Evolutionary conservation across 2,329 filamentous ascomycete species (phyloP).

Genomic region (Emericellopsis cladophorae): DNA sequence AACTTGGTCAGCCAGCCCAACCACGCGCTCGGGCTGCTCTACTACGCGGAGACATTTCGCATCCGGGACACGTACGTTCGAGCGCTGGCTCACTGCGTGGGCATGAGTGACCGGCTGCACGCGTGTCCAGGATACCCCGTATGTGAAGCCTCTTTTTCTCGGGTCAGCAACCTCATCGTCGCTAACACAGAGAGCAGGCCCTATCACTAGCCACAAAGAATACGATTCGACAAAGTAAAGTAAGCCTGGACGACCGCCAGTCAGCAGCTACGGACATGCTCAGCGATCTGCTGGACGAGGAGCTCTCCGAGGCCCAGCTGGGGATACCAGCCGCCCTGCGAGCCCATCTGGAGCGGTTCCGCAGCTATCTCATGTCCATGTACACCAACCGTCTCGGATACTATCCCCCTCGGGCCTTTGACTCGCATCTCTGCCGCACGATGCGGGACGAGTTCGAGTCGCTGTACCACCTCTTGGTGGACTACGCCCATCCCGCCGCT

Average conservation of each 20-base stretch:
- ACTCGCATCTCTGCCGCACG: conserved; percentile 41
- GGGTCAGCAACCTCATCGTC: no score
- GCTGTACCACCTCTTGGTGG: conserved; percentile 60
- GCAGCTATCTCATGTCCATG: conserved; percentile 52
- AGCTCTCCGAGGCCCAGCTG: conserved; percentile 53
- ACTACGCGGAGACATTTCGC: conserved; percentile 54
- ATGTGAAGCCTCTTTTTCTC: conserved; percentile 12
- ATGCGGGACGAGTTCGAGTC: conserved; percentile 61
- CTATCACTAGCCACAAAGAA: conserved; percentile 42
- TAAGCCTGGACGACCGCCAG: conserved; percentile 54
- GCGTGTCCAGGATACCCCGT: conserved; percentile 48
- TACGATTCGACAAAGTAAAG: conserved; percentile 48
- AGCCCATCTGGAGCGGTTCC: conserved; percentile 60
- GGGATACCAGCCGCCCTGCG: conserved; percentile 48
- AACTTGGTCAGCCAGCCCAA: conserved; percentile 52
- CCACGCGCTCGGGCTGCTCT: conserved; percentile 55
- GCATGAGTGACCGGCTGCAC: conserved; percentile 54
- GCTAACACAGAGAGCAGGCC: no score
- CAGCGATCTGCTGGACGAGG: conserved; percentile 56
- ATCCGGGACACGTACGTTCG: conserved; percentile 55
- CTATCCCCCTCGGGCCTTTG: conserved; percentile 55
- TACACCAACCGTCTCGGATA: conserved; percentile 58
- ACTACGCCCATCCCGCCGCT: conserved; percentile 38
- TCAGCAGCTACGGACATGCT: conserved; percentile 44
- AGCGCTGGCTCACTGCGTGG: conserved; percentile 66